Percentiles rank a stretch among this genome's conserved stretches.
Conservation (phyloP, 2,329 filamentous ascomycete genomes). For the Hymenoscyphus occultus region DNA sequence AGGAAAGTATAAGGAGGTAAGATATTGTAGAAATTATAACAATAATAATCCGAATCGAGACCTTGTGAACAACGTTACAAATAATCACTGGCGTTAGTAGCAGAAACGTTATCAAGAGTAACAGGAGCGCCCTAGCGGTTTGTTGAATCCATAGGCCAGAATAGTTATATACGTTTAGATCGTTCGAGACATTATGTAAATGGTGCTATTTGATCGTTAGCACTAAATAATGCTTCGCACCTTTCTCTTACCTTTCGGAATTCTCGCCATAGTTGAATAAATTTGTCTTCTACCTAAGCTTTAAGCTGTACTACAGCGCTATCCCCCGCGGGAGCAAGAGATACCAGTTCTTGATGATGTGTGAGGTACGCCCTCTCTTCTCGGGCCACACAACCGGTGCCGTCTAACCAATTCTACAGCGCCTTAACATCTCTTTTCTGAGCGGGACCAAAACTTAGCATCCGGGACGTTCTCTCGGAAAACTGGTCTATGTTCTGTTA, state of each 20-base stretch:
- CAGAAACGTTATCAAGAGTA: background rate
- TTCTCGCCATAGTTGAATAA: background rate
- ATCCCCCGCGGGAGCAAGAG: background rate
- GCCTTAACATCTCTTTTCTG: background rate
- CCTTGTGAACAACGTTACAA: background rate
- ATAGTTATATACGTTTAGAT: background rate
- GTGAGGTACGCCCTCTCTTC: background rate
- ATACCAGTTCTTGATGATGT: background rate
- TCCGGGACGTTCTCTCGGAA: background rate
- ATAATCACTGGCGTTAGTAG: background rate
- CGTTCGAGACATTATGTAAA: background rate
- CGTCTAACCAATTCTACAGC: background rate
- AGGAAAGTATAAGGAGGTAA: background rate
- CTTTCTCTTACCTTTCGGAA: background rate
- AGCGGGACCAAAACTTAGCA: background rate
- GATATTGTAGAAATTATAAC: background rate
- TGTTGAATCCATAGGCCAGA: background rate
- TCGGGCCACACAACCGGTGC: background rate
- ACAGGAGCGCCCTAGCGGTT: background rate
- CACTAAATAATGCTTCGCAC: background rate
- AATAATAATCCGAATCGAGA: background rate
- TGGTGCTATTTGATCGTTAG: background rate
- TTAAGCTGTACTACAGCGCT: background rate
- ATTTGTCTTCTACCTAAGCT: background rate
- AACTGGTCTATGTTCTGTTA: background rate